Percentiles rank a stretch among this genome's conserved stretches.
These are phyloP conservation scores for Metschnikowia lachancei DNA, from an alignment of 805 yeast genomes.

Conservation along the genomic window DNA sequence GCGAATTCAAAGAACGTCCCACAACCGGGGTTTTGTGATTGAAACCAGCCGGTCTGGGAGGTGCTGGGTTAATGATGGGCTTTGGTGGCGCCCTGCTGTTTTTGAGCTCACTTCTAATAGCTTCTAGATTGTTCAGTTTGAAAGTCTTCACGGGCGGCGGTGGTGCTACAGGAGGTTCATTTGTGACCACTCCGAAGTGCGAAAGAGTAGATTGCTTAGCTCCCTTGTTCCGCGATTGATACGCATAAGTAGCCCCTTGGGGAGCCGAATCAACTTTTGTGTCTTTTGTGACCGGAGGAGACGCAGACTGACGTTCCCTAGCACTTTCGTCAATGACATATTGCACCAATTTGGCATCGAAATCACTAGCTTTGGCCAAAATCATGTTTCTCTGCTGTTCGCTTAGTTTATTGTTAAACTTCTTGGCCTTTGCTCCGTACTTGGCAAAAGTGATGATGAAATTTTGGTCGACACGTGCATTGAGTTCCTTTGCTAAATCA, in stretches of 20 bases:
- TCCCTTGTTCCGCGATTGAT: conserved; percentile 23
- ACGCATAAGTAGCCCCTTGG: conserved; percentile 12
- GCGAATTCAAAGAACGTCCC: conserved; percentile 38
- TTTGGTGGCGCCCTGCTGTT: conserved; percentile 19
- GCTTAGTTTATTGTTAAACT: conserved; percentile 65
- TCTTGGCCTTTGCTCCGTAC: conserved; percentile 63
- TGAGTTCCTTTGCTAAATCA: conserved; percentile 57
- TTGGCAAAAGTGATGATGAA: conserved; percentile 57
- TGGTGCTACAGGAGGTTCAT: conserved; percentile 35
- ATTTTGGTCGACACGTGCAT: conserved; percentile 49
- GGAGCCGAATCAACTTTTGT: conserved; percentile 19
- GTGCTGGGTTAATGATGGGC: conserved; percentile 38
- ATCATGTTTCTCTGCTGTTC: conserved; percentile 65
- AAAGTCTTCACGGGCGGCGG: conserved; percentile 30
- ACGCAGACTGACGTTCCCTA: conserved; percentile 35
- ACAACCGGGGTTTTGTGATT: conserved; percentile 34
- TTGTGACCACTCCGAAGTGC: conserved; percentile 34
- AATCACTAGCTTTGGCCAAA: conserved; percentile 54
- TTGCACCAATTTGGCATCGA: conserved; percentile 56
- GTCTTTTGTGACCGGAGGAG: conserved; percentile 7
- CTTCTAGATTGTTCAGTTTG: conserved; percentile 33
- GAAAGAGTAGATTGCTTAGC: conserved; percentile 37
- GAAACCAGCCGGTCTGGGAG: conserved; percentile 55
- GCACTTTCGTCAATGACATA: conserved; percentile 29
- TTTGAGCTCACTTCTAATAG: conserved; percentile 33